These are phyloP conservation scores for Aspergillus calidoustus DNA, from an alignment of 2,329 filamentous ascomycete genomes.

Conservation along the genomic window DNA sequence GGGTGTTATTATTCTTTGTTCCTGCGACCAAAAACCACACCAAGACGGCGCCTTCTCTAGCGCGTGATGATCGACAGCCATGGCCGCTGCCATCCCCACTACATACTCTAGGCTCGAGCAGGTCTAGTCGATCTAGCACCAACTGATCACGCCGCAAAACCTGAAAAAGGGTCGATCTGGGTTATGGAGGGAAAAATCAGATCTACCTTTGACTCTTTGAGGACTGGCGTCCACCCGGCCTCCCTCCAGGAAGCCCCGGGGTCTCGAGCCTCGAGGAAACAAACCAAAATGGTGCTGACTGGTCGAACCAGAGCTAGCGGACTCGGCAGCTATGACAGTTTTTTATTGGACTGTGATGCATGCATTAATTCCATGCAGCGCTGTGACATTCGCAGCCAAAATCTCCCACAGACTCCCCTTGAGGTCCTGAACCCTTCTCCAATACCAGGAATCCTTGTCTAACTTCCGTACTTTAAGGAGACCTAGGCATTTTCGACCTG, in stretches of 20 bases:
- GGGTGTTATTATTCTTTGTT: neutral
- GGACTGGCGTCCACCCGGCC: neutral
- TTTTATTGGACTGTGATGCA: conserved; percentile 4
- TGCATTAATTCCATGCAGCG: conserved; percentile 14
- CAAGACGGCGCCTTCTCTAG: conserved; percentile 2
- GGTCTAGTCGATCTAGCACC: conserved; percentile 2
- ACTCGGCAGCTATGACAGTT: neutral
- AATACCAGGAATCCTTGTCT: conserved; percentile 6
- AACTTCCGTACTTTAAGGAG: conserved; percentile 5
- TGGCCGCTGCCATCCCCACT: conserved; percentile 8
- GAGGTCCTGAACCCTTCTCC: neutral
- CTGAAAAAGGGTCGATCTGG: neutral
- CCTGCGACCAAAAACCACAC: neutral
- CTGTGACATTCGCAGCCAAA: conserved; percentile 11
- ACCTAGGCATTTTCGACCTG: conserved; percentile 2
- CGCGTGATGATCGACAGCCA: conserved; percentile 10
- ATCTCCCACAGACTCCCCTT: neutral
- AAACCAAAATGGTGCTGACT: neutral
- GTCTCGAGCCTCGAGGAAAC: neutral
- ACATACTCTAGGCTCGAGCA: neutral
- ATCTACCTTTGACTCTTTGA: neutral
- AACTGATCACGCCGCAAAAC: conserved; percentile 1
- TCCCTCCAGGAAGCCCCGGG: neutral
- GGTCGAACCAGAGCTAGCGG: neutral
- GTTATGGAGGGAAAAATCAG: neutral